Conservation (phyloP, 1,284 basidiomycete species). For the Leccinum fuscescens region DNA sequence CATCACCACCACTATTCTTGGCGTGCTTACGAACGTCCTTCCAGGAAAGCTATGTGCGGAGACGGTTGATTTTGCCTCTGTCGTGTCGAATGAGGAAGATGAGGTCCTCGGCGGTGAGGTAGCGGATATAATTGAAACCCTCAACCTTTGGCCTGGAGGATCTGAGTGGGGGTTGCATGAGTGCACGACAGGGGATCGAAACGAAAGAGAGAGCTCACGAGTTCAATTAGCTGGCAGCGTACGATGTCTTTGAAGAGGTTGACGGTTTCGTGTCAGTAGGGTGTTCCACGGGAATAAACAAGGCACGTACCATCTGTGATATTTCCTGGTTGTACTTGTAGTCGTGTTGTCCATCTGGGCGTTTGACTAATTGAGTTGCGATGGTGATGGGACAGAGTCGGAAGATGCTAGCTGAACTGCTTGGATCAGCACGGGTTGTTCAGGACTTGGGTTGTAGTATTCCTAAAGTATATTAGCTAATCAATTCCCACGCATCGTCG, state of each 20-base stretch:
- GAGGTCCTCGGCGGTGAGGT: constrained; percentile 89
- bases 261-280: constrained; percentile 67
- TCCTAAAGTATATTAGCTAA: too few relatives aligned
- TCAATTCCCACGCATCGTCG: too few relatives aligned
- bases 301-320: constrained; percentile 59
- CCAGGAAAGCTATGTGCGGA: constrained; percentile 96
- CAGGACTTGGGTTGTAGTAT: too few relatives aligned
- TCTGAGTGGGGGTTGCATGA: constrained; percentile 44
- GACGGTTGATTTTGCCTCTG: constrained; percentile 89
- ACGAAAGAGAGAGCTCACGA: constrained; percentile 47
- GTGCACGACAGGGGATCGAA: background rate
- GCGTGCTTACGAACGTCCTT: constrained; percentile 96
- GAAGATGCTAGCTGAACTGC: too few relatives aligned
- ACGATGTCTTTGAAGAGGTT: constrained; percentile 95
- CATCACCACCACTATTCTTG: constrained; percentile 82
- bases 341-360: constrained; percentile 39
- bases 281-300: background rate
- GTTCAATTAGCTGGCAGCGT: constrained; percentile 89
- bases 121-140: constrained; percentile 51
- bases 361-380: constrained; percentile 16
- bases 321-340: constrained; percentile 77
- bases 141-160: constrained; percentile 68
- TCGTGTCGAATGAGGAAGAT: constrained; percentile 97
- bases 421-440: too few relatives aligned
- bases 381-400: background rate